Evolutionary conservation across 2,329 filamentous ascomycete genomes (phyloP), one percentile per base, ranked within the genome.

Genomic region (Aureobasidium sp.): DNA sequence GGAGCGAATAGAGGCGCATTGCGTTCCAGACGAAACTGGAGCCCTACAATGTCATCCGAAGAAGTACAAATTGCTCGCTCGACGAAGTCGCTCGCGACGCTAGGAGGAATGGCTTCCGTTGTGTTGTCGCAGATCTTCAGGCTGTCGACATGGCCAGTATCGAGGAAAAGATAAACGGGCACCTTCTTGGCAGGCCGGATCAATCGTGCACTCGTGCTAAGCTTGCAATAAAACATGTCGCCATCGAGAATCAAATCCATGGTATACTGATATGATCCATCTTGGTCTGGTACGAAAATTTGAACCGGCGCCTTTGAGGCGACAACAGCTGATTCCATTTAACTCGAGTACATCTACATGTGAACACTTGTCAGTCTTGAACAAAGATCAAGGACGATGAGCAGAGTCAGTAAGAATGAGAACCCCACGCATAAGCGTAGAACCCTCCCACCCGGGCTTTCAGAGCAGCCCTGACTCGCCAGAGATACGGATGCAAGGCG

Each of bases 371-470:
- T 57, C 53, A 57, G 53, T 39, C 16, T 42, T 11, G 36, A 39
- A 41, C 30, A 29, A 29, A 42, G n/a, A n/a, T n/a, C 25, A n/a
- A 10, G 16, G 3, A n/a, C 25, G 13, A 25, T 6, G 8, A 3
- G n/a, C n/a, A n/a, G n/a, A 7, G 9, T 34, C 9, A 34, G 32
- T 48, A 44, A 59, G 9, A 59, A 49, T 39, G 34, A 59, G 44
- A 49, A 30, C 55, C 55, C 55, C 27, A 49, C 55, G 55, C 44
- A 2, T 15, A 49, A 48, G 44, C 55, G 55, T 13, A 49, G 32
- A 48, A 59, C 55, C 55, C 55, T 59, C 55, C 55, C 55, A 59
- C 42, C 55, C 55, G 44, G 55, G 55, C 54, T 58, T 57, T 10
- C 9, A 30, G 30, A 30, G 30, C 30, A 30, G 30, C 30, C 30